These are phyloP conservation scores for Boechera stricta DNA, from an alignment of 345 rosid species.

Conservation along the genomic window DNA sequence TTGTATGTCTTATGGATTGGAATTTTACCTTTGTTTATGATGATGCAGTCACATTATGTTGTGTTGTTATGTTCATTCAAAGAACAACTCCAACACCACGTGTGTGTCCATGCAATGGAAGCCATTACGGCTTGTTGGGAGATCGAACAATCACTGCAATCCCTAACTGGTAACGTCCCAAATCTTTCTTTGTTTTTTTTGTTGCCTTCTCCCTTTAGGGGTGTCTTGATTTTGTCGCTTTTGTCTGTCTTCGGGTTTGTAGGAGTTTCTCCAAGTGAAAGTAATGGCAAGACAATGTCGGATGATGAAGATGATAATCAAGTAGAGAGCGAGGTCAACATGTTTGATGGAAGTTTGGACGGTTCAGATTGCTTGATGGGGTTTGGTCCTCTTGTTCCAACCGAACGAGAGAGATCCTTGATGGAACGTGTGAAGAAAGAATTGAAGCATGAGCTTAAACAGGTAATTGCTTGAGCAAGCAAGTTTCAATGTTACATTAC, in stretches of 20 bases:
- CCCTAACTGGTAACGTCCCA: slow-evolving; percentile 59
- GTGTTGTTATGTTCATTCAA: slow-evolving; percentile 74
- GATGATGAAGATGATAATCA: slow-evolving; percentile 86
- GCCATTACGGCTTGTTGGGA: slow-evolving; percentile 91
- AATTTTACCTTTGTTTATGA: slow-evolving; percentile 32
- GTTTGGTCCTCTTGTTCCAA: slow-evolving; percentile 81
- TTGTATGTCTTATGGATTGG: slow-evolving; percentile 17
- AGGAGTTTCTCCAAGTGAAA: slow-evolving; percentile 85
- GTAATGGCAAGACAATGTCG: slow-evolving; percentile 89
- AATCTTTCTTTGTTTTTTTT: background rate
- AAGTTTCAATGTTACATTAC: slow-evolving; percentile 15
- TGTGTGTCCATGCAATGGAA: slow-evolving; percentile 90
- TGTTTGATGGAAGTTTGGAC: slow-evolving; percentile 58
- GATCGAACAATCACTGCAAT: slow-evolving; percentile 76
- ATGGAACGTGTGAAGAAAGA: slow-evolving; percentile 91
- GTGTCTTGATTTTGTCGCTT: background rate
- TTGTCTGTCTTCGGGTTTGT: background rate
- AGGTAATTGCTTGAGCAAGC: slow-evolving; percentile 50
- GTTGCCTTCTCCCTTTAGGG: background rate
- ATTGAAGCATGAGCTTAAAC: slow-evolving; percentile 88
- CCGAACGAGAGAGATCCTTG: slow-evolving; percentile 83
- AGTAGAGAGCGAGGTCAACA: slow-evolving; percentile 67
- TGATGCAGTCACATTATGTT: slow-evolving; percentile 74
- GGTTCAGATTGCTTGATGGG: slow-evolving; percentile 66
- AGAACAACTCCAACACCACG: slow-evolving; percentile 89